Base-by-base conservation (phyloP, 495 filamentous ascomycete genomes). In the Xanthoparmelia taractica region DNA sequence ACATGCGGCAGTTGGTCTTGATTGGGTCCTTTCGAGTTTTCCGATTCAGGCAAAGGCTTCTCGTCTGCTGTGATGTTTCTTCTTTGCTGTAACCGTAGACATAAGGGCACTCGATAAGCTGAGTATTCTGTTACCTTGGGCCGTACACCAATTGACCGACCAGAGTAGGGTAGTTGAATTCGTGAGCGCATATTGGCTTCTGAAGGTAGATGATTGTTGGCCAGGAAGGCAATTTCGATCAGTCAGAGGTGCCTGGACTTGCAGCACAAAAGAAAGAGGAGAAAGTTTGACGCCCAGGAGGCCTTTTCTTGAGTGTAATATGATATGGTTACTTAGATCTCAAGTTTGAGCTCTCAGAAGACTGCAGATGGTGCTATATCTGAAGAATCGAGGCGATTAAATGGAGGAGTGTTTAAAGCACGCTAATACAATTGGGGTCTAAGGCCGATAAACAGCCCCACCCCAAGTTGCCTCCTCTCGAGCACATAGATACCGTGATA, bases 1-100 rank as follows among this genome's bases (percentile, higher is more conserved):
- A 86, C 82, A 73, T 83, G 77, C 40, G 80, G 83, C 58, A 84
- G 70, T n/a, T 74, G 75, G 56, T 84, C 80, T 70, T 80, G 77
- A 45, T 79, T 82, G 10, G 85, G 77, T 36, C 78, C 78, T 58
- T 77, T 71, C 36, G 69, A 59, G 34, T 66, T 41, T 18, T 72
- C 69, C 33, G 71, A 65, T 63, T 78, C 68, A 5, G 75, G 71
- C 23, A 72, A 60, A 45, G 74, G 74, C 69, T 80, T 80, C 54
- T 78, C 72, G 59, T 77, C 76, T 34, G 76, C 48, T 37, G 68
- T 66, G 43, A 70, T 70, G 36, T 17, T 45, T 54, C 66, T 62
- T 45, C 48, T 52, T 38, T 64, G 60, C 47, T 55, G 38, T 31
- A 61, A 29, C 15, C 68, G 61, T 33, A 65, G 45, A 54, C 68